Evolutionary conservation across 768 basidiomycete genomes (phyloP).

Genomic region (Boletus insuetus): DNA sequence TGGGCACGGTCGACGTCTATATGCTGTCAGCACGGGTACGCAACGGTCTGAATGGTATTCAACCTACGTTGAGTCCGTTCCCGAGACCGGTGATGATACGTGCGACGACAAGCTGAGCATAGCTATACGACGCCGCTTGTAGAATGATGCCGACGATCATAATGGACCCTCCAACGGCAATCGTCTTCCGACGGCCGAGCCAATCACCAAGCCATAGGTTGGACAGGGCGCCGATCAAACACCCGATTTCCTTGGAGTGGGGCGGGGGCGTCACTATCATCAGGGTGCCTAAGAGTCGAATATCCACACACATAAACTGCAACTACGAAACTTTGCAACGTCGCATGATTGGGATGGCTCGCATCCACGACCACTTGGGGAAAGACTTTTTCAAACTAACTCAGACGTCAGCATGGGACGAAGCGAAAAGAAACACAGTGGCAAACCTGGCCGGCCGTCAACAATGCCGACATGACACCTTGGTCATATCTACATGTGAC

Average conservation of each 20-base stretch:
- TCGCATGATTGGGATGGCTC: slow-evolving; percentile 43
- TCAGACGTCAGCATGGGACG: slow-evolving; percentile 1
- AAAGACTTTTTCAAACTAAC: slow-evolving; percentile 55
- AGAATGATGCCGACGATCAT: slow-evolving; percentile 65
- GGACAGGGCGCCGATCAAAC: slow-evolving; percentile 59
- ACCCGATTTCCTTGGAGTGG: slow-evolving; percentile 59
- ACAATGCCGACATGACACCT: slow-evolving; percentile 66
- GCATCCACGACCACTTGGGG: slow-evolving; percentile 48
- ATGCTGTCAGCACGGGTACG: background rate
- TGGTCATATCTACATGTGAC: slow-evolving; percentile 53
- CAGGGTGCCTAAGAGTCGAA: background rate
- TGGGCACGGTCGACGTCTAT: slow-evolving; percentile 63
- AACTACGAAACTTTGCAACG: slow-evolving; percentile 57
- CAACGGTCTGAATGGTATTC: background rate
- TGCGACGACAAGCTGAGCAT: slow-evolving; percentile 60
- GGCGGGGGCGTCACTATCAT: background rate
- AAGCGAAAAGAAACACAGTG: background rate
- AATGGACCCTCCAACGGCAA: slow-evolving; percentile 53
- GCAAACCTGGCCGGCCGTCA: slow-evolving; percentile 51
- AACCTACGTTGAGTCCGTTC: slow-evolving; percentile 56
- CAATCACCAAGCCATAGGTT: slow-evolving; percentile 61
- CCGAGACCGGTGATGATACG: slow-evolving; percentile 62
- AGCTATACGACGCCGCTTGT: slow-evolving; percentile 54
- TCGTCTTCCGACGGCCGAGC: slow-evolving; percentile 57
- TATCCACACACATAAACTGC: slow-evolving; percentile 48